Percentiles rank a stretch among this genome's conserved stretches.
phyloP scores from a whole-genome alignment of 2,329 filamentous ascomycete species.

The Botrytis pseudocinerea region DNA sequence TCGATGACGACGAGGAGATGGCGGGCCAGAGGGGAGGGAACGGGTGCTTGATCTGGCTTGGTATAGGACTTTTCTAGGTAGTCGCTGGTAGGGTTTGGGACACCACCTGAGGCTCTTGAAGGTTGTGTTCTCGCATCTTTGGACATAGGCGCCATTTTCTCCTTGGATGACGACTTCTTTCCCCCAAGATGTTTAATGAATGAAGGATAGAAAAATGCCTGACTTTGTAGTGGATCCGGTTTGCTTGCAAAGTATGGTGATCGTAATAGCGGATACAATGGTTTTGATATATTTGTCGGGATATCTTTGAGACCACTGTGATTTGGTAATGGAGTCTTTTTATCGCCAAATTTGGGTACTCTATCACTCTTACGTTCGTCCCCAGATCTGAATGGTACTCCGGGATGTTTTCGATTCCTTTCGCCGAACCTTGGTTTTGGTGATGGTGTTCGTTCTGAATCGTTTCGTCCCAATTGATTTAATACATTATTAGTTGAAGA shows the following conservation, averaged over 20 bases:
- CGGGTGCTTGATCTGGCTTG: slow-evolving; percentile 47
- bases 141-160: slow-evolving; percentile 14
- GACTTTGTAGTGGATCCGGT: neutral
- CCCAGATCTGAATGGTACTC: neutral
- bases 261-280: neutral
- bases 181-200: neutral
- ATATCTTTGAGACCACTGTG: neutral
- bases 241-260: neutral
- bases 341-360: neutral
- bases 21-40: slow-evolving; percentile 49
- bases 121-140: slow-evolving; percentile 30
- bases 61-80: slow-evolving; percentile 61
- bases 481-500: neutral
- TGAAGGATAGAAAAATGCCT: neutral
- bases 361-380: neutral
- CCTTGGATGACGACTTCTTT: neutral
- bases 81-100: slow-evolving; percentile 58
- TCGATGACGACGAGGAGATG: slow-evolving; percentile 83
- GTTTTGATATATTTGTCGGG: neutral
- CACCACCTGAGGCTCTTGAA: slow-evolving; percentile 35
- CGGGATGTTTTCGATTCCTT: neutral
- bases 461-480: neutral
- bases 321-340: neutral
- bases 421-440: neutral
- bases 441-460: neutral